phyloP scores from a whole-genome alignment of 148 eudicot species.

The Cornus florida region DNA sequence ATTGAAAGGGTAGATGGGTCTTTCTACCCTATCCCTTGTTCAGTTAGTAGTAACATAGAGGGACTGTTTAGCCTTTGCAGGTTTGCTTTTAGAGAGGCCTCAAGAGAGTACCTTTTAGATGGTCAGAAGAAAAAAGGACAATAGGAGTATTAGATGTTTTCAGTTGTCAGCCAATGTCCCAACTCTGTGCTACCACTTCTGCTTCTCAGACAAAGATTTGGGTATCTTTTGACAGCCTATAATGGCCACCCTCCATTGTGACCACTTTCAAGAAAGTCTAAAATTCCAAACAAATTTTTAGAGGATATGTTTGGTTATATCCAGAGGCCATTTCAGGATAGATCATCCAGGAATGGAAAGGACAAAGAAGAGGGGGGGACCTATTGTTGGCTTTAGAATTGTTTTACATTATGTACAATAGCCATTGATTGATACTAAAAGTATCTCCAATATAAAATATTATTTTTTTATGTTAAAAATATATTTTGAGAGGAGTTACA shows the following conservation, averaged over 20 bases:
- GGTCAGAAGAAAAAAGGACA: slow-evolving; percentile 28
- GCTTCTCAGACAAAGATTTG: slow-evolving; percentile 26
- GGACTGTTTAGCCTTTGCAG: not conserved
- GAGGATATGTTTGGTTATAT: not conserved
- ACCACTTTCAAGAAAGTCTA: not conserved
- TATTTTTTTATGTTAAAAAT: no score
- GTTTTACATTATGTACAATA: not conserved
- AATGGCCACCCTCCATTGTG: not conserved
- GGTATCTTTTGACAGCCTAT: slow-evolving; percentile 21
- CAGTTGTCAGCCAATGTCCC: slow-evolving; percentile 22
- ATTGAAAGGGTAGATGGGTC: slow-evolving; percentile 16
- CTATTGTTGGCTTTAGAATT: no score
- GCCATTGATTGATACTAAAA: not conserved
- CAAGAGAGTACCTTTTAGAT: slow-evolving; percentile 7
- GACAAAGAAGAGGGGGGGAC: no score
- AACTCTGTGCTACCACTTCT: slow-evolving; percentile 15
- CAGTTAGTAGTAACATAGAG: not conserved
- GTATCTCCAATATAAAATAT: no score
- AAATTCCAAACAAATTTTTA: not conserved
- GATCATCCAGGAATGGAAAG: not conserved
- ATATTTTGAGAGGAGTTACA: no score
- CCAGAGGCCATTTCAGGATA: not conserved
- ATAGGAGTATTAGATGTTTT: slow-evolving; percentile 1
- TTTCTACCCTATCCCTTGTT: not conserved
- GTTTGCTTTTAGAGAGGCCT: not conserved